A percentile compares a stretch with the other conserved stretches of the same genome.
Conservation (phyloP, 306 rosid genomes). For the Benincasa hispida region DNA sequence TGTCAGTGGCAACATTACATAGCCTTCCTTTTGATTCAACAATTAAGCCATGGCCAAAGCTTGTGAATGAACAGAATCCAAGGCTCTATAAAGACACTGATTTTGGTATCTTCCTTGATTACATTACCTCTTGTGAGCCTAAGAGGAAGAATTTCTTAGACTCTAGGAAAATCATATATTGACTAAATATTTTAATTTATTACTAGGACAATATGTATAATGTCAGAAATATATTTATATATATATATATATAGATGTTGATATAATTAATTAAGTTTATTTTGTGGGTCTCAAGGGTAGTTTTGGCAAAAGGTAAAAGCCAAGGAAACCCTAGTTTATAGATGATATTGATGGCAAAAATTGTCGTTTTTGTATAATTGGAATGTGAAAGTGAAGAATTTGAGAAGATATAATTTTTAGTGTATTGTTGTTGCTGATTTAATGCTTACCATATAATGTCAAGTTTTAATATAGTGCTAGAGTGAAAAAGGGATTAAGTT, state of each 20-base stretch:
- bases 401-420: no score
- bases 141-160: constrained; percentile 56
- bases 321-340: neutral
- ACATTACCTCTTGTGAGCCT: constrained; percentile 41
- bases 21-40: constrained; percentile 31
- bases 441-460: no score
- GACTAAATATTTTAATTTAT: no score
- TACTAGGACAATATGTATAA: neutral
- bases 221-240: neutral
- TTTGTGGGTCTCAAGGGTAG: neutral
- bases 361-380: neutral
- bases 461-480: no score
- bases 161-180: constrained; percentile 42
- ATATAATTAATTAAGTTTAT: no score
- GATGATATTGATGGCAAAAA: no score
- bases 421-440: no score
- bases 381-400: neutral
- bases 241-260: neutral
- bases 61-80: constrained; percentile 50
- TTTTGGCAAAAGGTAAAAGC: neutral
- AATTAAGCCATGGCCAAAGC: constrained; percentile 49
- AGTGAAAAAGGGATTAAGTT: no score
- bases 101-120: constrained; percentile 43
- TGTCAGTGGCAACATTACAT: constrained; percentile 70
- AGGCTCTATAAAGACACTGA: constrained; percentile 56